These are phyloP conservation scores for Volvariella surrecta DNA, from an alignment of 1,284 basidiomycete genomes.

Conservation along the genomic window DNA sequence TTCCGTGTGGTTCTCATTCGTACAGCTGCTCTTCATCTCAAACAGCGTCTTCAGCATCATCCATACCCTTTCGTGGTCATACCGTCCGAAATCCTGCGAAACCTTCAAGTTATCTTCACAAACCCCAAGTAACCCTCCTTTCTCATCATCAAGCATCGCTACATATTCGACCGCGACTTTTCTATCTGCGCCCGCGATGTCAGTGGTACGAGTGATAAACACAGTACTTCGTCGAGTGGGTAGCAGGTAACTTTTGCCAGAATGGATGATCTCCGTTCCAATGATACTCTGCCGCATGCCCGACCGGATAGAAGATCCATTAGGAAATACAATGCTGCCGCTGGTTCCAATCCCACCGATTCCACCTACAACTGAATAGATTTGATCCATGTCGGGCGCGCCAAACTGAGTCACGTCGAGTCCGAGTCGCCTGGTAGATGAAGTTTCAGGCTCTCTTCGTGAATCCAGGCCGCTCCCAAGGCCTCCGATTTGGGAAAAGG, in stretches of 20 bases:
- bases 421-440: too few species aligned
- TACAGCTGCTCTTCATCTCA: conserved; percentile 14
- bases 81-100: conserved; percentile 51
- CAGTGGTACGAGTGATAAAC: conserved; percentile 54
- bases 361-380: not conserved
- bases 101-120: conserved; percentile 54
- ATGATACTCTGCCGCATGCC: too few species aligned
- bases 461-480: too few species aligned
- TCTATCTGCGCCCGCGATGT: conserved; percentile 47
- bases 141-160: conserved; percentile 29
- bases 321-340: too few species aligned
- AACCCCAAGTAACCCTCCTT: conserved; percentile 30
- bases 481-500: conserved; percentile 21
- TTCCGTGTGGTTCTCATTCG: conserved; percentile 12
- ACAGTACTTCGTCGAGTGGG: conserved; percentile 50
- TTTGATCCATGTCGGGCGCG: too few species aligned
- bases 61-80: conserved; percentile 72
- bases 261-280: conserved; percentile 10
- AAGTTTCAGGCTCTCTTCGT: too few species aligned
- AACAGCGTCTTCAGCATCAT: conserved; percentile 50
- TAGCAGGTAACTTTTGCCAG: conserved; percentile 22
- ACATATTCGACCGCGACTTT: conserved; percentile 61
- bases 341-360: not conserved
- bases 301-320: too few species aligned
- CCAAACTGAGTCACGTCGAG: too few species aligned